Evolutionary conservation across 352 stramenopile species (phyloP).

Genomic region (Peronospora belbahrii): DNA sequence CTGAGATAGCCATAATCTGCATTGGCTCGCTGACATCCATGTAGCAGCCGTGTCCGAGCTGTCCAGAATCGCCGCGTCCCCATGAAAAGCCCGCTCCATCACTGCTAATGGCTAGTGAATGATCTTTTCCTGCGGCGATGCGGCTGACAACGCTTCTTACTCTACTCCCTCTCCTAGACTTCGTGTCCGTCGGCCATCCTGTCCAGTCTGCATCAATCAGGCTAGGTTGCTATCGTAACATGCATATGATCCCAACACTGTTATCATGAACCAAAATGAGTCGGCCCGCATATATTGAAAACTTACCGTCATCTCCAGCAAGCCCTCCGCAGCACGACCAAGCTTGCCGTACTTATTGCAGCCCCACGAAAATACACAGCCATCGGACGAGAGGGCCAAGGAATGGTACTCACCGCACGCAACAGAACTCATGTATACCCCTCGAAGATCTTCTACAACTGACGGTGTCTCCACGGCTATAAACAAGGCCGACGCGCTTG

Average conservation of each 20-base stretch:
- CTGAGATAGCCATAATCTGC: constrained; percentile 50
- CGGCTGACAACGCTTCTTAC: constrained; percentile 34
- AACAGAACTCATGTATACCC: constrained; percentile 50
- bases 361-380: constrained; percentile 62
- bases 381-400: constrained; percentile 48
- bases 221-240: constrained; percentile 35
- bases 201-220: constrained; percentile 33
- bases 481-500: constrained; percentile 8
- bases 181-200: constrained; percentile 30
- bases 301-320: constrained; percentile 39
- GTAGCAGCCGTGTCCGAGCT: constrained; percentile 53
- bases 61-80: constrained; percentile 54
- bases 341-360: constrained; percentile 65
- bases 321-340: constrained; percentile 30
- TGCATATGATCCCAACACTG: not conserved
- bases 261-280: not conserved
- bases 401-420: constrained; percentile 73
- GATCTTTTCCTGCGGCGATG: constrained; percentile 54
- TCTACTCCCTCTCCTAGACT: constrained; percentile 8
- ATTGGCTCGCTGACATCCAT: constrained; percentile 54
- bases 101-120: constrained; percentile 52
- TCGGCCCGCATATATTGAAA: not conserved
- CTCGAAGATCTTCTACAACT: constrained; percentile 38
- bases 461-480: constrained; percentile 28
- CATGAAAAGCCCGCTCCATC: constrained; percentile 58